Conservation (phyloP, 2,329 filamentous ascomycete genomes). For the Neonectria punicea region DNA sequence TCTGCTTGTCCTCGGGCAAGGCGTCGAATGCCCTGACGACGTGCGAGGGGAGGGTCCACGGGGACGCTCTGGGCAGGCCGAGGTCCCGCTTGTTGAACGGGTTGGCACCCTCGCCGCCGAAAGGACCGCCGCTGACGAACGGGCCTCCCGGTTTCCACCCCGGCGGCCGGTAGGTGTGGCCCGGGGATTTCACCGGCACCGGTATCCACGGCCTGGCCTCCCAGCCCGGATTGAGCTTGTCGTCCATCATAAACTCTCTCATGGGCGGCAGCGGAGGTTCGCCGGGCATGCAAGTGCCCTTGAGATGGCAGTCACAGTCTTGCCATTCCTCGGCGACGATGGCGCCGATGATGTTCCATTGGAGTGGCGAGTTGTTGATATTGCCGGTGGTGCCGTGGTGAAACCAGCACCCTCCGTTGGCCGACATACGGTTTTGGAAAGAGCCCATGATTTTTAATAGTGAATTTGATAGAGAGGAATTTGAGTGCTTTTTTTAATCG, state of each 20-base stretch:
- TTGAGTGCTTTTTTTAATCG: not conserved
- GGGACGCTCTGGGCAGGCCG: not conserved
- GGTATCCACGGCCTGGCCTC: not conserved
- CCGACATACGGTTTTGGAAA: not conserved
- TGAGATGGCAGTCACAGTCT: conserved; percentile 14
- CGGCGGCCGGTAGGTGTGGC: not conserved
- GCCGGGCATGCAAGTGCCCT: conserved; percentile 1
- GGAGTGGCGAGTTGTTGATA: too few species aligned
- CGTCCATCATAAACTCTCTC: conserved; percentile 9
- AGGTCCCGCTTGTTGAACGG: not conserved
- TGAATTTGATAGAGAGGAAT: not conserved
- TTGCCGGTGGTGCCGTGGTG: not conserved
- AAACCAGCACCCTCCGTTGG: not conserved
- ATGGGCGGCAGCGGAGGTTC: conserved; percentile 15
- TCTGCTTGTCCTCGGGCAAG: not conserved
- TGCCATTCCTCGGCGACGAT: not conserved
- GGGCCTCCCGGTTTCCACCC: not conserved
- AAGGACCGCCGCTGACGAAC: not conserved
- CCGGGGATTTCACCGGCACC: not conserved
- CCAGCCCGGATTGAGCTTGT: not conserved
- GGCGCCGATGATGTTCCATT: not conserved
- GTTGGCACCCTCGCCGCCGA: not conserved
- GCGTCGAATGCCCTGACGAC: not conserved
- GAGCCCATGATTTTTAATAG: not conserved
- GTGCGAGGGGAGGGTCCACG: not conserved